A percentile compares a stretch with the other conserved stretches of the same genome.
These are phyloP conservation scores for Dioscorea cayenensis DNA, from an alignment of 116 monocot genomes.

Conservation along the genomic window DNA sequence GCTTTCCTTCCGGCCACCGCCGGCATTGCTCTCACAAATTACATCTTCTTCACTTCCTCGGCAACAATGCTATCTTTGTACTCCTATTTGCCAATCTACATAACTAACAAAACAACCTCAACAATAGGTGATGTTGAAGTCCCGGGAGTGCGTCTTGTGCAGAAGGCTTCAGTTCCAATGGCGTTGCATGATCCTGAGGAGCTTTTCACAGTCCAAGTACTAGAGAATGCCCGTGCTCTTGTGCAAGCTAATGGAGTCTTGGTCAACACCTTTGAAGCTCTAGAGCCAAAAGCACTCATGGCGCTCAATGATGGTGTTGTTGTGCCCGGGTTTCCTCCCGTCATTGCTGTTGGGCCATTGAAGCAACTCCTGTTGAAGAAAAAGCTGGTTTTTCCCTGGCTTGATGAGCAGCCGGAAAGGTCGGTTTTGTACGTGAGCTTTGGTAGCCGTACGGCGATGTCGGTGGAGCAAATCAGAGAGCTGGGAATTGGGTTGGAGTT, in stretches of 20 bases:
- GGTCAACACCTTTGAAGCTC: constrained; percentile 18
- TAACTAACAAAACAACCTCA: no score
- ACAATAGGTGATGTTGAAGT: neutral
- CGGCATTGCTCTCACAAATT: neutral
- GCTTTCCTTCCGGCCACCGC: neutral
- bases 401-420: constrained; percentile 7
- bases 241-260: constrained; percentile 6
- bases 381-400: constrained; percentile 1
- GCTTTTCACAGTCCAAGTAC: constrained; percentile 10
- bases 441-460: constrained; percentile 15
- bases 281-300: constrained; percentile 12
- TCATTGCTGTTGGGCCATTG: constrained; percentile 2
- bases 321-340: constrained; percentile 5
- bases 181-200: constrained; percentile 1
- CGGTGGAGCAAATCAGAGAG: constrained; percentile 16
- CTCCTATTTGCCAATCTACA: constrained; percentile 4
- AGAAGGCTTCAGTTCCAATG: neutral
- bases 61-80: constrained; percentile 12
- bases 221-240: neutral
- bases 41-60: constrained; percentile 17
- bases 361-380: neutral
- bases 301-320: constrained; percentile 10
- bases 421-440: constrained; percentile 18
- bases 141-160: neutral
- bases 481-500: constrained; percentile 11